Conservation (phyloP, 2,329 filamentous ascomycete genomes). For the Grosmannia serpens region DNA sequence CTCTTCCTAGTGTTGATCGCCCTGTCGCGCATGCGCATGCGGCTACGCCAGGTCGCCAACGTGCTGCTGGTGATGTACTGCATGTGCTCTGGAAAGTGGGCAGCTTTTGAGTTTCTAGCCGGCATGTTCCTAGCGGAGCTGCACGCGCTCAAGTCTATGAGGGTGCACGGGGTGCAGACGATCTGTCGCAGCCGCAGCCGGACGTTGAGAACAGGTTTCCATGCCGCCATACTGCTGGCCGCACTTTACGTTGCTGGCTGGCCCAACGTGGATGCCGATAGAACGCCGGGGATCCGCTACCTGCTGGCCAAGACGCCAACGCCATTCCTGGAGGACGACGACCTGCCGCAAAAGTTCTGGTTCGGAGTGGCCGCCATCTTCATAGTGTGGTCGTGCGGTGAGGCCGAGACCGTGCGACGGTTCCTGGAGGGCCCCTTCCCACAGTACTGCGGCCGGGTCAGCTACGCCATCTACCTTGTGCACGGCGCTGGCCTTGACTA, state of each 20-base stretch:
- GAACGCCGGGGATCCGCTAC: conserved; percentile 21
- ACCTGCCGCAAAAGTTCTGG: conserved; percentile 25
- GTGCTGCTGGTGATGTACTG: conserved; percentile 26
- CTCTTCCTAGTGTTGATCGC: conserved; percentile 28
- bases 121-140: conserved; percentile 34
- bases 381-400: conserved; percentile 27
- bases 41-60: conserved; percentile 19
- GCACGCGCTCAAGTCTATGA: conserved; percentile 22
- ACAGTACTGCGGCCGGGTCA: conserved; percentile 45
- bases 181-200: background rate
- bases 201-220: conserved; percentile 1
- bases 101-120: conserved; percentile 31
- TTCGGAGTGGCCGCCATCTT: conserved; percentile 22
- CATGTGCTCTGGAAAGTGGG: conserved; percentile 28
- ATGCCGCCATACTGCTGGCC: conserved; percentile 3
- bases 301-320: conserved; percentile 22
- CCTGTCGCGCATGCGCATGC: conserved; percentile 21
- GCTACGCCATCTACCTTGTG: conserved; percentile 47
- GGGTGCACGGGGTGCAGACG: background rate
- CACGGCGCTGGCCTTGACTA: conserved; percentile 38
- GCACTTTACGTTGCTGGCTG: conserved; percentile 23
- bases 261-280: conserved; percentile 24
- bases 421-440: conserved; percentile 35
- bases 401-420: conserved; percentile 20
- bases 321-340: conserved; percentile 16